These are phyloP conservation scores for Cenchrus americanus DNA, from an alignment of 176 grass and related monocot genomes.

Conservation along the genomic window DNA sequence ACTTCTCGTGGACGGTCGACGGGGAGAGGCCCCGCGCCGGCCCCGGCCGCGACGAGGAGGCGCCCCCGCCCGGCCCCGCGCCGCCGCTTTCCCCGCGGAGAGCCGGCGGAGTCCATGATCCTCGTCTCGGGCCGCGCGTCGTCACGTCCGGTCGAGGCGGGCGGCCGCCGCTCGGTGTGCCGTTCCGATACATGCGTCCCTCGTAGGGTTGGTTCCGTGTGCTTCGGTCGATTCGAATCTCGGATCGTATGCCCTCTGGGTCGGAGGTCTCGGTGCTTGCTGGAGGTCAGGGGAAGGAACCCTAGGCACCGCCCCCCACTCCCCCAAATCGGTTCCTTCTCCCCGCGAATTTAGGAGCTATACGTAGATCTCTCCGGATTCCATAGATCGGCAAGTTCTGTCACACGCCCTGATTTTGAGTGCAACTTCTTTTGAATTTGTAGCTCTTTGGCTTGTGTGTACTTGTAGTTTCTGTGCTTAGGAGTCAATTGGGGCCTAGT, in stretches of 20 bases:
- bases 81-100: constrained; percentile 29
- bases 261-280: not conserved
- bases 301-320: not conserved
- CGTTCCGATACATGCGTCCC: not conserved
- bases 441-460: too few species aligned
- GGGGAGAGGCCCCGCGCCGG: constrained; percentile 27
- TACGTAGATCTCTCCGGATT: constrained; percentile 1
- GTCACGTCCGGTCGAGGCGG: constrained; percentile 53
- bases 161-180: constrained; percentile 56
- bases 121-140: constrained; percentile 67
- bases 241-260: not conserved
- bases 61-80: not conserved
- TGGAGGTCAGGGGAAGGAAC: not conserved
- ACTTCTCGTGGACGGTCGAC: constrained; percentile 45
- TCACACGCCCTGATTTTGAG: not conserved
- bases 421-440: too few species aligned
- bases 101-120: constrained; percentile 81
- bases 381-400: not conserved
- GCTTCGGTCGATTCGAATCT: not conserved
- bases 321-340: not conserved
- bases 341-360: not conserved
- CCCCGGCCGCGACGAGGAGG: constrained; percentile 35
- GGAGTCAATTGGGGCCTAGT: too few species aligned
- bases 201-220: not conserved
- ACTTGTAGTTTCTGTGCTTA: too few species aligned